Conservation (phyloP, 176 grass and related monocot species). For the Lolium multiflorum region DNA sequence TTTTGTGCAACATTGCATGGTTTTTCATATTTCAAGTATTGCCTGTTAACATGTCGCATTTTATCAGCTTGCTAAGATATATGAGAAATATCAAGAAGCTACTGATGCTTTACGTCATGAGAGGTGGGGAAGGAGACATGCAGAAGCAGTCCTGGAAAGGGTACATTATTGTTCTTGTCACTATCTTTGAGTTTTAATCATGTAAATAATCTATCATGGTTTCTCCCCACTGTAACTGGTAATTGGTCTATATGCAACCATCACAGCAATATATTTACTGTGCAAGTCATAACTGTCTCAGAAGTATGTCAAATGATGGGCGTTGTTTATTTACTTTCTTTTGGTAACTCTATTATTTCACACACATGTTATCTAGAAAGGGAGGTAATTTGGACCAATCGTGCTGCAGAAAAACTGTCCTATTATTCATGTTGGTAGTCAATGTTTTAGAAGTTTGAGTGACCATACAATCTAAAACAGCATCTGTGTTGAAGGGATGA, state of each 20-base stretch:
- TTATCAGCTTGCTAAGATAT: slow-evolving; percentile 92
- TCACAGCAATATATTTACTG: not conserved
- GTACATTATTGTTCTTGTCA: slow-evolving; percentile 49
- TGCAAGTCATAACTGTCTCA: not conserved
- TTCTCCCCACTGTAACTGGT: slow-evolving; percentile 1
- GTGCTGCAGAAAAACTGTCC: not conserved
- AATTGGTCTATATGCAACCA: not conserved
- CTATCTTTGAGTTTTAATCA: not conserved
- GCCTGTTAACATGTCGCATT: slow-evolving; percentile 33
- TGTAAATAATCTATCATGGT: not conserved
- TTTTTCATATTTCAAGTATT: slow-evolving; percentile 40
- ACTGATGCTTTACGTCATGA: slow-evolving; percentile 93
- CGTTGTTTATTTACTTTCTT: not conserved
- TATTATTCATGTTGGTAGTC: not conserved
- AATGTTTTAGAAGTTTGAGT: not conserved
- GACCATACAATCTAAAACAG: not conserved
- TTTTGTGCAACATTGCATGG: not conserved
- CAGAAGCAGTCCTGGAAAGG: slow-evolving; percentile 92
- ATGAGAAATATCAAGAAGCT: slow-evolving; percentile 98
- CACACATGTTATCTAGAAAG: not conserved
- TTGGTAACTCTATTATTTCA: not conserved
- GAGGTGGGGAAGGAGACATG: slow-evolving; percentile 83
- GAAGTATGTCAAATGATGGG: not conserved
- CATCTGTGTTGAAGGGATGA: not conserved
- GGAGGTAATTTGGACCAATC: not conserved